Evolutionary conservation across 192 early-diverging fungal genomes (phyloP).

Genomic region (Backusella morwellensis): DNA sequence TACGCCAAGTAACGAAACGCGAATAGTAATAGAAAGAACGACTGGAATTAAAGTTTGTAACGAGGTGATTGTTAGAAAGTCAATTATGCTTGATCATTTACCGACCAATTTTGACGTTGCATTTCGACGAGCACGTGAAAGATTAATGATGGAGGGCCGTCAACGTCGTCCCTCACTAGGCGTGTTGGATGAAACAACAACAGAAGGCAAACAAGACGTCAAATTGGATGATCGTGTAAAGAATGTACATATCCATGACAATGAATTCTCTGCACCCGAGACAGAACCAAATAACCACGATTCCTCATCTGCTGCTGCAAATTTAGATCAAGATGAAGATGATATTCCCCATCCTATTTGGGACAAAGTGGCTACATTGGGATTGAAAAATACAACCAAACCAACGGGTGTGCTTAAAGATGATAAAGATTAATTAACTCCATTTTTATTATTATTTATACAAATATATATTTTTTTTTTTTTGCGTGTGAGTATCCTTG

Average conservation of each 20-base stretch:
- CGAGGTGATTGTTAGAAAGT: slow-evolving; percentile 33
- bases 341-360: not conserved
- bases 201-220: not conserved
- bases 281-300: not conserved
- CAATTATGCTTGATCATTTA: slow-evolving; percentile 37
- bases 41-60: slow-evolving; percentile 21
- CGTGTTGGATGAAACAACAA: not conserved
- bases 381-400: slow-evolving; percentile 2
- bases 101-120: slow-evolving; percentile 37
- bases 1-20: slow-evolving; percentile 30
- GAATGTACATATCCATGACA: not conserved
- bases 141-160: slow-evolving; percentile 20
- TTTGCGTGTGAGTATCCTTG: not conserved
- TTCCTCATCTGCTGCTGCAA: no score
- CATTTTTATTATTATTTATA: not conserved
- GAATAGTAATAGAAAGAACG: slow-evolving; percentile 35
- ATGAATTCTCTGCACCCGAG: not conserved
- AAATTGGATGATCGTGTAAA: not conserved
- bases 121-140: slow-evolving; percentile 29
- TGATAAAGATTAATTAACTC: not conserved
- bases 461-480: not conserved
- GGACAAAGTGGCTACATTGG: not conserved
- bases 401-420: not conserved
- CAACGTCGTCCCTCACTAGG: not conserved
- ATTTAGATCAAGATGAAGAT: not conserved